Base-by-base conservation (phyloP, 306 rosid genomes). In the Cucurbita pepo region DNA sequence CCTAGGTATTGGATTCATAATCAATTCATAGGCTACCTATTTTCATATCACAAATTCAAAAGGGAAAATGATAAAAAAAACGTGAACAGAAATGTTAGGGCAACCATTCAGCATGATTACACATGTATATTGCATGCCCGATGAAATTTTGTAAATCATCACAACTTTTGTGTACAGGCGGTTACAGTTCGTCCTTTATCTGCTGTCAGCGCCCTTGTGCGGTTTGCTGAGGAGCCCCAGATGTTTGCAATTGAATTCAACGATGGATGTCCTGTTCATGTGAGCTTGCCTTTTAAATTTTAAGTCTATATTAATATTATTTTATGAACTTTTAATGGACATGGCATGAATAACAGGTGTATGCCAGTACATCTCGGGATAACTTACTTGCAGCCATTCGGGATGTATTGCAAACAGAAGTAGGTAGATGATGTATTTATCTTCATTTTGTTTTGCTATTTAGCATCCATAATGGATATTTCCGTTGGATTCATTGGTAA, bases 141-240 rank as follows among this genome's bases (percentile, higher is more conserved):
- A 38, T 77, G 77, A 71, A 80, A 59, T 86, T 77, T 50, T 81
- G 60, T 85, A 86, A 86, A 83, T 75, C 81, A 81, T 87, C 83
- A 85, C 86, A 84, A 86, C 71, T 86, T 86, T 82, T 80, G 87
- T 81, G 43, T 89, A 94, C 99, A 95, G 99, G 99, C 99, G 82
- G 97, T 95, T 87, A 85, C 77, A 77, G 97, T 95, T 80, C 99
- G 89, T 88, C 99, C 96, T 73, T 91, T 95, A 80, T 88, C 97
- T 85, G 83, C 96, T 58, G 97, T 91, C 78, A 83, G 86, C 59
- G 81, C 97, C 41, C 99, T 95, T 75, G 95, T 95, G 75, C 92
- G 99, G 71, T 91, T 95, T 69, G 94, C 97, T 4, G 99, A 95
- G 88, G 99, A 95, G 81, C 99, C 99, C 67, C 99, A 91, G 79